These are phyloP conservation scores for Mycena belliarum DNA, from an alignment of 768 basidiomycete genomes.

Conservation along the genomic window DNA sequence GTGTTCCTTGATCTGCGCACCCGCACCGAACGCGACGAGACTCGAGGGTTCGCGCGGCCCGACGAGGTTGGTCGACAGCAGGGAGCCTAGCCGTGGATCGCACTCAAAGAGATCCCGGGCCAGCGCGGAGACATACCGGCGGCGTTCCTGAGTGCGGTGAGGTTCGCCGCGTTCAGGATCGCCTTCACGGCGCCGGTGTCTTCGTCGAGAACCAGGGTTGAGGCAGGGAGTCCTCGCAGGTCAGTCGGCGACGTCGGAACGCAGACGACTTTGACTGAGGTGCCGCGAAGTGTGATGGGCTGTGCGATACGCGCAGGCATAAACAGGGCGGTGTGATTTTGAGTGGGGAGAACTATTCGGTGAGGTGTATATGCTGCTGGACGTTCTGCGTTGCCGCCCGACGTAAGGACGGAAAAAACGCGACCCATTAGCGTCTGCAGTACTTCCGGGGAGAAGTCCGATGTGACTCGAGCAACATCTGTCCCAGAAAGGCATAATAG, in stretches of 20 bases:
- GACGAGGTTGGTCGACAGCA: conserved; percentile 63
- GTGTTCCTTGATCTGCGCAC: conserved; percentile 67
- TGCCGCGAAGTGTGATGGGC: conserved; percentile 36
- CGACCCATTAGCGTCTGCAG: conserved; percentile 58
- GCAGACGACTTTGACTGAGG: conserved; percentile 80
- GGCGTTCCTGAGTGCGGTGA: conserved; percentile 84
- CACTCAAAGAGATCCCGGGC: conserved; percentile 9
- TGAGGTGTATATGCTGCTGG: conserved; percentile 49
- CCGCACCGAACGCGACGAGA: conserved; percentile 72
- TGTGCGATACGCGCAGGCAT: conserved; percentile 74
- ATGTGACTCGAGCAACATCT: conserved; percentile 56
- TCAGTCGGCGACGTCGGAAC: conserved; percentile 53
- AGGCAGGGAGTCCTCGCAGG: conserved; percentile 66
- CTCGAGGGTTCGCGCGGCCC: conserved; percentile 38
- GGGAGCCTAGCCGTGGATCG: conserved; percentile 50
- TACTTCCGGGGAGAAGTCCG: conserved; percentile 44
- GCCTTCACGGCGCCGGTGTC: conserved; percentile 67
- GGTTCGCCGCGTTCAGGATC: conserved; percentile 70
- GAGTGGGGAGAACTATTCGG: conserved; percentile 54
- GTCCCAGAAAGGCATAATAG: conserved; percentile 61
- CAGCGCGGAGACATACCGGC: conserved; percentile 49
- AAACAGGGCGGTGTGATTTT: conserved; percentile 65
- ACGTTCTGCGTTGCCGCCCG: conserved; percentile 18
- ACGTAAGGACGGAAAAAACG: conserved; percentile 55
- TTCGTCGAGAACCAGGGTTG: conserved; percentile 77